Evolutionary conservation across 2,329 filamentous ascomycete species (phyloP).

Genomic region (Fusarium sambucinum): DNA sequence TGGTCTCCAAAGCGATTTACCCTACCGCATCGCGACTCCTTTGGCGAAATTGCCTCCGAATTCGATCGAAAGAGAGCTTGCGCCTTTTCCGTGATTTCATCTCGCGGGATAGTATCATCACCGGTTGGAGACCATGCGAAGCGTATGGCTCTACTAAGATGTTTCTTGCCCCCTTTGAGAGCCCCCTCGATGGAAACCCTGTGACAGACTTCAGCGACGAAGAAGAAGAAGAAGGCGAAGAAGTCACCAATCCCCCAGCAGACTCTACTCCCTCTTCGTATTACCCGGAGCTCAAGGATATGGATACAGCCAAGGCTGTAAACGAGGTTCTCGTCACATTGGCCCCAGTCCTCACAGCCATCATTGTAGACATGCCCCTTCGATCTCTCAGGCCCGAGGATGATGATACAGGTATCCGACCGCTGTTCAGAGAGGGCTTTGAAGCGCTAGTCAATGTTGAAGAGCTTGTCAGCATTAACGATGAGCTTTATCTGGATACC

Average conservation of each 20-base stretch:
- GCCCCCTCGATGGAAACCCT: rapidly evolving
- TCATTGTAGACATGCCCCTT: constrained; percentile 44
- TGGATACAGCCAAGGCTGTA: too few species aligned
- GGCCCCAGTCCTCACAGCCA: constrained; percentile 17
- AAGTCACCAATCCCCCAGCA: too few species aligned
- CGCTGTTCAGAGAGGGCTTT: constrained; percentile 30
- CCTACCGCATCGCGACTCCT: constrained; percentile 6
- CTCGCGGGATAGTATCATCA: background rate
- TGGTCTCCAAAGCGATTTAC: constrained; percentile 14
- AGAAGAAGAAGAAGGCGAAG: background rate
- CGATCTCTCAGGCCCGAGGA: constrained; percentile 8
- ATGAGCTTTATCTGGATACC: constrained; percentile 32
- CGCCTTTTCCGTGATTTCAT: background rate
- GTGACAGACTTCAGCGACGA: background rate
- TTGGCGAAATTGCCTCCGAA: background rate
- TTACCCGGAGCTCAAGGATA: too few species aligned
- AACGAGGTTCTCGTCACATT: constrained; percentile 17
- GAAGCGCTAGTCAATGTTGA: constrained; percentile 40
- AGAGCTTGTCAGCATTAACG: constrained; percentile 42
- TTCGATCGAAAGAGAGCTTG: background rate
- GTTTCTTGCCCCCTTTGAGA: constrained; percentile 7
- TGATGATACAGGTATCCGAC: background rate
- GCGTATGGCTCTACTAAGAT: background rate
- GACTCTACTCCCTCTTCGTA: background rate
- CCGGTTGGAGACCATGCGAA: background rate